Base-by-base conservation (phyloP, 495 filamentous ascomycete genomes). In the Podospora pseudopauciseta region DNA sequence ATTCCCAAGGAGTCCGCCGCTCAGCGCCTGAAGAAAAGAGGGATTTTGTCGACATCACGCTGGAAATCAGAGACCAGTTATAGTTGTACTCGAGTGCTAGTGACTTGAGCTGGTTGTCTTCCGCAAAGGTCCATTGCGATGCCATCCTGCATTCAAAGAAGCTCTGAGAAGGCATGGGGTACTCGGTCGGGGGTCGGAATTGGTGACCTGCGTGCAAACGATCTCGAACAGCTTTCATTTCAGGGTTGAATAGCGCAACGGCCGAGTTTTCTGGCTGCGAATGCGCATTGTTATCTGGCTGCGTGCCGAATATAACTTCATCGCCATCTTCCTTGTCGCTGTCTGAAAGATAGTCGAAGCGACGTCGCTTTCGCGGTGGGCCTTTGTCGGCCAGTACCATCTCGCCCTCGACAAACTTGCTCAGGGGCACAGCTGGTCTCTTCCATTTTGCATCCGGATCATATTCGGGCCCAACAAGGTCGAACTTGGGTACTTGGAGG, bases 1-100 rank as follows among this genome's bases (percentile, higher is more conserved):
- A 99, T 80, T 99, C 95, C 95, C 95, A 99, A 5, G 95, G 94
- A 3, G 96, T 98, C 62, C 95, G 86, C 65, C 95, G 87, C 74
- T 97, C 96, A 13, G 92, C 87, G 16, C 91, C 90, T 60, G 94
- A 93, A 26, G 89, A 87, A 74, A 90, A 96, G 34, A 86, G 70
- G 4, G 92, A 95, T 60, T 87, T 85, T n/a, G 88, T 84, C 0
- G 87, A 85, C 55, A 97, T 80, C 68, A 92, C 89, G 68, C 84
- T 89, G 5, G 92, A 91, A 60, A 98, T 96, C 6, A 99, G 82
- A 13, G 93, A 92, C 95, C 95, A 99, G 74, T 99, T 98, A 78
- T 97, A 97, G 0, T 92, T 91, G 73, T 94, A 97, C 66, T 97
- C 93, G 71, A 92, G 90, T 16, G 96, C 94, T 56, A 96, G 80